A percentile compares a stretch with the other conserved stretches of the same genome.
Conservation (phyloP, 176 grass and related monocot species). For the Lolium rigidum region DNA sequence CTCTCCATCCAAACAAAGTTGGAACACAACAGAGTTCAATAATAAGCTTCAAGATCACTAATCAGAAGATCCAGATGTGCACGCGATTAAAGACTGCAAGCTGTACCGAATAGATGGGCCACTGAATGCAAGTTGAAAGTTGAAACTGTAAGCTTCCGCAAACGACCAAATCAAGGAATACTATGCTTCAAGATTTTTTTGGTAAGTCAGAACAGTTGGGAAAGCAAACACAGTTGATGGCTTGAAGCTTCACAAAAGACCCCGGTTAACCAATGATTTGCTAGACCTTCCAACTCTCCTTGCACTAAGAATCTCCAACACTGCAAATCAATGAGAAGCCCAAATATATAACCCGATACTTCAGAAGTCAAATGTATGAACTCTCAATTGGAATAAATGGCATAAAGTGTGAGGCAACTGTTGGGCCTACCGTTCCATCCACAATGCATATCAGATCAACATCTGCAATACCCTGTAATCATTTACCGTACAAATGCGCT, state of each 20-base stretch:
- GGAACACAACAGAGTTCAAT: not conserved
- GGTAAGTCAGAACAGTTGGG: not conserved
- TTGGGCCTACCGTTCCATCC: not conserved
- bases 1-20: constrained; percentile 4
- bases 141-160: not conserved
- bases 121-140: constrained; percentile 9
- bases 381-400: not conserved
- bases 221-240: not conserved
- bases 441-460: not conserved
- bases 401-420: not conserved
- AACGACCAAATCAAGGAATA: not conserved
- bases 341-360: constrained; percentile 15
- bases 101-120: not conserved
- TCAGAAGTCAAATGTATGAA: not conserved
- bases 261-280: not conserved
- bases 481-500: not conserved
- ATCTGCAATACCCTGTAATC: not conserved
- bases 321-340: not conserved
- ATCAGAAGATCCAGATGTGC: not conserved
- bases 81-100: not conserved
- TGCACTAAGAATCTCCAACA: not conserved
- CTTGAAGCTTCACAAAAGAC: not conserved
- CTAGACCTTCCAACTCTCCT: not conserved
- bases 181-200: not conserved
- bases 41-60: not conserved